A percentile compares a stretch with the other conserved stretches of the same genome.
These are phyloP conservation scores for Chaetomium globosum DNA, from an alignment of 2,329 filamentous ascomycete species.

Conservation along the genomic window DNA sequence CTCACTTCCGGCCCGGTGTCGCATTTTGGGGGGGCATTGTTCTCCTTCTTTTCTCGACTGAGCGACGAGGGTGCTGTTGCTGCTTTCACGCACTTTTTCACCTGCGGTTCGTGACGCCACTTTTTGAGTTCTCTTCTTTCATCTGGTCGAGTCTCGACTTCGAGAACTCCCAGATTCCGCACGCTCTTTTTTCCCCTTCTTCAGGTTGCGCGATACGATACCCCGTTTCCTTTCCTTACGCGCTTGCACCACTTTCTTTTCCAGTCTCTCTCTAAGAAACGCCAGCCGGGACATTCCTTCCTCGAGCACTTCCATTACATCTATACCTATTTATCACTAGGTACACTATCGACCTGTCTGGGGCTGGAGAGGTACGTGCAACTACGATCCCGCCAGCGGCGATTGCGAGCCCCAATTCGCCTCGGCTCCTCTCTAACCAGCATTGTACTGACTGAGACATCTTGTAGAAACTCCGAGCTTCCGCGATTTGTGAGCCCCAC, in stretches of 20 bases:
- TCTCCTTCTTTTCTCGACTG: slow-evolving; percentile 20
- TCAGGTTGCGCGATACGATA: slow-evolving; percentile 13
- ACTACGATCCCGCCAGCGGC: background rate
- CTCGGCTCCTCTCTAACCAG: background rate
- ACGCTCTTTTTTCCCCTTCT: background rate
- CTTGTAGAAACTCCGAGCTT: background rate
- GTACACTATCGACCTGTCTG: background rate
- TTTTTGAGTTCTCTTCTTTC: slow-evolving; percentile 3
- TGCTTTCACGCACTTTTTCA: slow-evolving; percentile 1
- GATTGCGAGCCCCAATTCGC: background rate
- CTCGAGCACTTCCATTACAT: background rate
- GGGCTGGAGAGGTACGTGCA: background rate
- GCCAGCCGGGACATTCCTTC: background rate
- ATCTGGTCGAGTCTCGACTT: slow-evolving; percentile 12
- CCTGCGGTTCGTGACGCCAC: background rate
- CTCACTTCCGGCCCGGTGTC: slow-evolving; percentile 9
- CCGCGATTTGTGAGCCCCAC: background rate
- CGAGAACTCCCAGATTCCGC: slow-evolving; percentile 9
- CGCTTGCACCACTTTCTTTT: background rate
- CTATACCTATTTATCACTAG: background rate
- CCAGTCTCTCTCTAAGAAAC: slow-evolving; percentile 12
- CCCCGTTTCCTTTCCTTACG: slow-evolving; percentile 3
- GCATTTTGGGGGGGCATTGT: slow-evolving; percentile 11
- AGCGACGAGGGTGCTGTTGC: slow-evolving; percentile 13
- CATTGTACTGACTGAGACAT: slow-evolving; percentile 5